phyloP scores from a whole-genome alignment of 345 rosid genomes.

The Arabidopsis suecica region DNA sequence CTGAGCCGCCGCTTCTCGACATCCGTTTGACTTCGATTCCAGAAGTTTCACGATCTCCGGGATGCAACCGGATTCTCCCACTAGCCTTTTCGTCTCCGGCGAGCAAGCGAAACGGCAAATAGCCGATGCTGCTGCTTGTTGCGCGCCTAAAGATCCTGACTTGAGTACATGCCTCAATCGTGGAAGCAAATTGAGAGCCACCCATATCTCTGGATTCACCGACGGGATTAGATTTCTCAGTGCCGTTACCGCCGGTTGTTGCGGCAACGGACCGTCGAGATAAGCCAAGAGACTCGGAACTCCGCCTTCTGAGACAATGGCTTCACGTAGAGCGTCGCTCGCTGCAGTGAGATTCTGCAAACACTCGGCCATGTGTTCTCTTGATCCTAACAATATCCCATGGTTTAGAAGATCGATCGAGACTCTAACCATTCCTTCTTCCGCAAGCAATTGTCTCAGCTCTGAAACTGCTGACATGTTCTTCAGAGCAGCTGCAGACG shows the following conservation, averaged over 20 bases:
- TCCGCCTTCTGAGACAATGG: conserved; percentile 78
- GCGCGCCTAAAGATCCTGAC: conserved; percentile 82
- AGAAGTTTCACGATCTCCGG: conserved; percentile 67
- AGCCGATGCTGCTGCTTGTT: conserved; percentile 85
- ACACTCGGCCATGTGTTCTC: conserved; percentile 89
- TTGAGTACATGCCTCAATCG: conserved; percentile 74
- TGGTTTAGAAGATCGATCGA: conserved; percentile 70
- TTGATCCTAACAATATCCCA: conserved; percentile 76
- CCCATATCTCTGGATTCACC: conserved; percentile 58
- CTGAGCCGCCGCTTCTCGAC: conserved; percentile 80
- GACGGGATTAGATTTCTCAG: conserved; percentile 72
- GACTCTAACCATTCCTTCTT: conserved; percentile 75
- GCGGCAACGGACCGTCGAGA: conserved; percentile 82
- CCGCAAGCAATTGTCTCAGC: conserved; percentile 69
- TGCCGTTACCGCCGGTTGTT: conserved; percentile 82
- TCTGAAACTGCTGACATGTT: conserved; percentile 78
- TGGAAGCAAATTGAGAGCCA: conserved; percentile 61
- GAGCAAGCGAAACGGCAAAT: conserved; percentile 63
- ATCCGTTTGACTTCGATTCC: conserved; percentile 73
- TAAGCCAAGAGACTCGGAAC: conserved; percentile 67
- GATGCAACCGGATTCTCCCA: conserved; percentile 86
- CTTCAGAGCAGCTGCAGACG: conserved; percentile 83
- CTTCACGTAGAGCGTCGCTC: conserved; percentile 66
- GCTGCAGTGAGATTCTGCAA: conserved; percentile 91
- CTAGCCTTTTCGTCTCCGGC: conserved; percentile 66